phyloP scores from a whole-genome alignment of 2,329 filamentous ascomycete genomes.

The Rhinocladiella mackenziei region DNA sequence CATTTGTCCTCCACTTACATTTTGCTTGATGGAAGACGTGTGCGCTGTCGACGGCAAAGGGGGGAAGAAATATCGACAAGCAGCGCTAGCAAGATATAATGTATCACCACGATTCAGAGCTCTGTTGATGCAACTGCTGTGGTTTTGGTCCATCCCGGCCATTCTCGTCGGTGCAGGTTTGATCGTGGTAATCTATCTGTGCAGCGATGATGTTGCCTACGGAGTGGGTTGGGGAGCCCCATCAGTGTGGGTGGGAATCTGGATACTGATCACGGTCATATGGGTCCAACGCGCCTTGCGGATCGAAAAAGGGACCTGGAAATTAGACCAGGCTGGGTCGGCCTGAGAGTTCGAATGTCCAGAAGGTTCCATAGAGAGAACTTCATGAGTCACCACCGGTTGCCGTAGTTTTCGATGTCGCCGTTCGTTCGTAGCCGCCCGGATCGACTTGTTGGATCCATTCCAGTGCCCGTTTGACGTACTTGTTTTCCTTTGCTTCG shows the following conservation, averaged over 20 bases:
- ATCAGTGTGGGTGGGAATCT: slow-evolving; percentile 40
- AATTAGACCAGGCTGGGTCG: slow-evolving; percentile 1
- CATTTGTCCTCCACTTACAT: slow-evolving; percentile 56
- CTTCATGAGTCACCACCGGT: too few species aligned
- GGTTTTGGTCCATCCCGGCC: slow-evolving; percentile 52
- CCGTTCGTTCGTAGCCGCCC: not conserved
- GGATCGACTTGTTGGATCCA: slow-evolving; percentile 30
- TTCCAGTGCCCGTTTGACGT: slow-evolving; percentile 34
- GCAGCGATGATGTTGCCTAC: slow-evolving; percentile 47
- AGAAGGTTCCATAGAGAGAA: too few species aligned
- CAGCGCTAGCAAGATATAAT: slow-evolving; percentile 49
- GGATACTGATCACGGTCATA: slow-evolving; percentile 44
- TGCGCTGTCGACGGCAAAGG: slow-evolving; percentile 63
- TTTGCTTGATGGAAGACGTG: slow-evolving; percentile 64
- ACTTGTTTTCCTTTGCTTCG: slow-evolving; percentile 32
- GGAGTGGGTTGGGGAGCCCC: slow-evolving; percentile 43
- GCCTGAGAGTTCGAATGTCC: slow-evolving; percentile 1
- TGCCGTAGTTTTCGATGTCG: too few species aligned
- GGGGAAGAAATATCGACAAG: slow-evolving; percentile 50
- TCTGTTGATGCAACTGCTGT: slow-evolving; percentile 53
- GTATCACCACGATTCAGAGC: slow-evolving; percentile 52
- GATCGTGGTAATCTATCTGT: slow-evolving; percentile 47
- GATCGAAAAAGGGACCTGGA: slow-evolving; percentile 43
- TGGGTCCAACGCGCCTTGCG: slow-evolving; percentile 45
- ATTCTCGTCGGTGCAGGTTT: slow-evolving; percentile 44